A percentile compares a stretch with the other conserved stretches of the same genome.
These are phyloP conservation scores for Pleurotus citrinopileatus DNA, from an alignment of 768 basidiomycete species.

Conservation along the genomic window DNA sequence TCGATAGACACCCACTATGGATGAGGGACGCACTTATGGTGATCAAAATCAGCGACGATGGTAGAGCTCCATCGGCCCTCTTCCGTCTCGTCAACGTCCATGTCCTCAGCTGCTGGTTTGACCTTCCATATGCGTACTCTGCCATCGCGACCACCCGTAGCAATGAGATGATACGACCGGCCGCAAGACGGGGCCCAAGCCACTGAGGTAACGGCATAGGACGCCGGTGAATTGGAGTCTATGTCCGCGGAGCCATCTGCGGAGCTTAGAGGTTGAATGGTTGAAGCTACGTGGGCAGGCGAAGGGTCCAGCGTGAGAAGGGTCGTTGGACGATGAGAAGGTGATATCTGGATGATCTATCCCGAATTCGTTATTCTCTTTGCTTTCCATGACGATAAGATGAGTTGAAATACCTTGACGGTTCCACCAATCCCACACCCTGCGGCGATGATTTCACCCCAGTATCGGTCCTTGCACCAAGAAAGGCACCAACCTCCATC, in stretches of 20 bases:
- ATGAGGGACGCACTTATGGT: conserved; percentile 60
- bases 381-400: too few species aligned
- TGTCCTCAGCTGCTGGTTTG: conserved; percentile 50
- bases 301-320: conserved; percentile 60
- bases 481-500: conserved; percentile 56
- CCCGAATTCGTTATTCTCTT: too few species aligned
- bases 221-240: conserved; percentile 31
- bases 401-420: conserved; percentile 58
- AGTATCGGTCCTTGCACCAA: conserved; percentile 96
- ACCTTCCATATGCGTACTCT: conserved; percentile 89
- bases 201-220: conserved; percentile 74
- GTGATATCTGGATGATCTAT: conserved; percentile 74
- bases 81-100: conserved; percentile 39
- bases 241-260: conserved; percentile 21
- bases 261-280: conserved; percentile 14
- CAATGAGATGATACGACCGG: conserved; percentile 90
- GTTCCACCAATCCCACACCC: conserved; percentile 68
- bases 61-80: conserved; percentile 67
- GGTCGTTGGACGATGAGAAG: conserved; percentile 62
- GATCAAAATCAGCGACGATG: conserved; percentile 83
- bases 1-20: neutral
- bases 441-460: conserved; percentile 88
- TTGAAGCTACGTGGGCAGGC: conserved; percentile 23
- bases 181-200: conserved; percentile 96
- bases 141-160: conserved; percentile 86